Evolutionary conservation across 169 alveolate genomes (phyloP).

Genomic region (Plasmodium knowlesi): DNA sequence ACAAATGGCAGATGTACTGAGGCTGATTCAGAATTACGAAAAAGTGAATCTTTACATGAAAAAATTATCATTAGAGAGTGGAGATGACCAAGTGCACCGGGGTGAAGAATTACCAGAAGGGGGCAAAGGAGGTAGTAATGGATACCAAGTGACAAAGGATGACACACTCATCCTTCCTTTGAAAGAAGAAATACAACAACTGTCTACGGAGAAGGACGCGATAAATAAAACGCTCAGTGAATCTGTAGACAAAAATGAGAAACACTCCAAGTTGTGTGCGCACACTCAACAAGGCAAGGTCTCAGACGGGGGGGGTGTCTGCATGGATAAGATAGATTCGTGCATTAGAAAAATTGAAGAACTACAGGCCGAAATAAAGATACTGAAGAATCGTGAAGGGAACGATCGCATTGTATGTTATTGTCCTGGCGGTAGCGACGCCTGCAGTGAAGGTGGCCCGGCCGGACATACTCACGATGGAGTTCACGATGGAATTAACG

Average conservation of each 20-base stretch:
- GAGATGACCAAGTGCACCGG: neutral
- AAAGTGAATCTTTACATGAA: constrained; percentile 12
- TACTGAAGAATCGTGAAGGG: neutral
- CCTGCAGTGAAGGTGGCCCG: neutral
- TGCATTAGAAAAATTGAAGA: constrained; percentile 19
- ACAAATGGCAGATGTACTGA: constrained; percentile 4
- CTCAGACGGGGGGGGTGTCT: neutral
- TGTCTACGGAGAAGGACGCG: neutral
- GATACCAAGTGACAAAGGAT: neutral
- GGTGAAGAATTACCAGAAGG: neutral
- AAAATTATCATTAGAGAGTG: neutral
- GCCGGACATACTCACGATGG: neutral
- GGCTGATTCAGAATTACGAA: constrained; percentile 16
- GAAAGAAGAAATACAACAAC: neutral
- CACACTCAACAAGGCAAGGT: neutral
- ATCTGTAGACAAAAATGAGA: neutral
- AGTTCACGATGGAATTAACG: neutral
- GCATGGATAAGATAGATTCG: neutral
- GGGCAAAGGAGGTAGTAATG: neutral
- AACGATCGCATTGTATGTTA: neutral
- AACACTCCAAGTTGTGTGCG: neutral
- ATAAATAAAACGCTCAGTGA: neutral
- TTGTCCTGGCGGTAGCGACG: neutral
- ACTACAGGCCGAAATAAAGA: constrained; percentile 14
- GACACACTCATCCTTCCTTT: neutral